Percentiles rank a stretch among this genome's conserved stretches.
Evolutionary conservation across 2,329 filamentous ascomycete species (phyloP).

Genomic region (Pochonia chlamydosporia): DNA sequence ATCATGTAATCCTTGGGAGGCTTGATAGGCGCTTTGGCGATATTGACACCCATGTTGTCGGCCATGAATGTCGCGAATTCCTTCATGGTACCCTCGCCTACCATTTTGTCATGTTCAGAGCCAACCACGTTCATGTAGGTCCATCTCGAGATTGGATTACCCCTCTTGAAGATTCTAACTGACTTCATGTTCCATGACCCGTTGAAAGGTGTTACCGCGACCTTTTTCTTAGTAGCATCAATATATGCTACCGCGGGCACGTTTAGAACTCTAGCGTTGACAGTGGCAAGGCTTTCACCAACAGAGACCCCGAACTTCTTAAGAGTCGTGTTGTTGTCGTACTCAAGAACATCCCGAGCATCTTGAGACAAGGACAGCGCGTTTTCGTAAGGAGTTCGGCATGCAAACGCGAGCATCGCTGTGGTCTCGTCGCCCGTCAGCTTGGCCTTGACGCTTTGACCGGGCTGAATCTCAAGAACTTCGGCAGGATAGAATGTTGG

Average conservation of each 20-base stretch:
- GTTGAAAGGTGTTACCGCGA: constrained; percentile 27
- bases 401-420: constrained; percentile 68
- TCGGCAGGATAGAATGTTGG: constrained; percentile 64
- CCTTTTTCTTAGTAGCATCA: constrained; percentile 14
- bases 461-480: constrained; percentile 55
- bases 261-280: constrained; percentile 62
- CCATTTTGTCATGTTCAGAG: constrained; percentile 1
- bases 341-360: constrained; percentile 51
- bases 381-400: constrained; percentile 60
- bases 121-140: constrained; percentile 37
- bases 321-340: constrained; percentile 43
- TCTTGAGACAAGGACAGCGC: constrained; percentile 57
- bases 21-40: constrained; percentile 18
- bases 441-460: constrained; percentile 57
- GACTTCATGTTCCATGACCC: constrained; percentile 66
- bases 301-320: constrained; percentile 58
- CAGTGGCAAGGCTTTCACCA: constrained; percentile 58
- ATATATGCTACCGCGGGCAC: constrained; percentile 58
- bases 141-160: constrained; percentile 42
- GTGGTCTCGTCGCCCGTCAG: constrained; percentile 56
- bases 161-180: constrained; percentile 49
- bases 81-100: constrained; percentile 17
- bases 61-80: constrained; percentile 32
- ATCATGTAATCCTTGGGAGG: constrained; percentile 10
- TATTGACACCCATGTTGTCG: constrained; percentile 31